Conservation (phyloP, 805 yeast genomes). For the Candida silvicultrix region DNA sequence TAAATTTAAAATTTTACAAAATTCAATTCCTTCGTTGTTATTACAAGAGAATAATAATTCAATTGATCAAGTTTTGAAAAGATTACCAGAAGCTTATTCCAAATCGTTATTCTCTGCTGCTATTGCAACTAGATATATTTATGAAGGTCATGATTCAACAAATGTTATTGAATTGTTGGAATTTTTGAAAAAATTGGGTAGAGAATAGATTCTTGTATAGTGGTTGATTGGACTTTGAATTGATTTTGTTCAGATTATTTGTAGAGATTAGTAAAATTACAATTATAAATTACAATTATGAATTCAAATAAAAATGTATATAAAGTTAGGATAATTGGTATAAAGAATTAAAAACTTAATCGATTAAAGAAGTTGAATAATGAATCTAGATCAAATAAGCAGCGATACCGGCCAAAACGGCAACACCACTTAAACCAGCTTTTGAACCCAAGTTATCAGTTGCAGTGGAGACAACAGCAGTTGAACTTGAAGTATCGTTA, state of each 20-base stretch:
- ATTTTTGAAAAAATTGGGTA: conserved; percentile 14
- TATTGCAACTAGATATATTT: conserved; percentile 21
- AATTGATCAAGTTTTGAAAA: conserved; percentile 55
- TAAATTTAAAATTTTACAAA: conserved; percentile 68
- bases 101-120: conserved; percentile 61
- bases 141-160: conserved; percentile 20
- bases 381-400: neutral
- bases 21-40: conserved; percentile 74
- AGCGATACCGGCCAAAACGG: neutral
- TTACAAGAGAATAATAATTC: conserved; percentile 61
- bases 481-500: neutral
- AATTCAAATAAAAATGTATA: no score
- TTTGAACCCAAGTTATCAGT: neutral
- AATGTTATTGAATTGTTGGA: conserved; percentile 24
- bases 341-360: no score
- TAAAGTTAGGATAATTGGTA: no score
- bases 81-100: conserved; percentile 85
- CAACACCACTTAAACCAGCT: no score
- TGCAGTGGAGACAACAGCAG: neutral
- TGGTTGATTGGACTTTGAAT: neutral
- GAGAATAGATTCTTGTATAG: no score
- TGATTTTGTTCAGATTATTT: no score
- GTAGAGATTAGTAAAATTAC: no score
- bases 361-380: no score
- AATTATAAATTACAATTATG: no score